A percentile compares a stretch with the other conserved stretches of the same genome.
phyloP scores from a whole-genome alignment of 441 rosid genomes.

The Jatropha multifida region DNA sequence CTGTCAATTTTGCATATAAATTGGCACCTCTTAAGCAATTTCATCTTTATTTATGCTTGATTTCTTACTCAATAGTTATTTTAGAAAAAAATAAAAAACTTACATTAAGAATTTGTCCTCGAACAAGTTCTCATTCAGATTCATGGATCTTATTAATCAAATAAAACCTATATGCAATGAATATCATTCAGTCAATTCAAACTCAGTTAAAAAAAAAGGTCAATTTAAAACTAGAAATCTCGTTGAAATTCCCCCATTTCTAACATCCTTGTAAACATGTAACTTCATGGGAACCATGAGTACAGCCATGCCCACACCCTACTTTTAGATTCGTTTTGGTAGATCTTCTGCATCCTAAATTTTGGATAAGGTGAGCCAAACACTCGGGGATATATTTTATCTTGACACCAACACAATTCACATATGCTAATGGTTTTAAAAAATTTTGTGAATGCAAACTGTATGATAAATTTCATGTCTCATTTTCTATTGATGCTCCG shows the following conservation, averaged over 20 bases:
- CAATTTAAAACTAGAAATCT: background rate
- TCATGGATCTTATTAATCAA: background rate
- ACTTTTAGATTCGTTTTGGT: background rate
- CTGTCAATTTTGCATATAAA: background rate
- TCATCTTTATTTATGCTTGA: background rate
- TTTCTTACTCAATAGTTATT: background rate
- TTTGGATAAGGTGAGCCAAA: background rate
- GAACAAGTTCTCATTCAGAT: background rate
- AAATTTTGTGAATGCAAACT: constrained; percentile 1
- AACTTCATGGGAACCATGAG: background rate
- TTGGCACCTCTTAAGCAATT: background rate
- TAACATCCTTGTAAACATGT: background rate
- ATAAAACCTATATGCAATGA: background rate
- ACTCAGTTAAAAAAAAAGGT: no score
- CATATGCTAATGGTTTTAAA: background rate
- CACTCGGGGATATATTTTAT: background rate
- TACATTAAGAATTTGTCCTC: background rate
- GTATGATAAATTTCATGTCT: background rate
- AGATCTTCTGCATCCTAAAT: background rate
- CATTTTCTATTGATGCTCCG: background rate
- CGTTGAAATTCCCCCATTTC: background rate
- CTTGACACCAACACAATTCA: background rate
- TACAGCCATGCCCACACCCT: background rate
- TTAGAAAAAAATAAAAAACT: no score
- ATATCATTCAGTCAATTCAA: no score